These are phyloP conservation scores for Adansonia grandidieri DNA, from an alignment of 441 rosid species.

Conservation along the genomic window DNA sequence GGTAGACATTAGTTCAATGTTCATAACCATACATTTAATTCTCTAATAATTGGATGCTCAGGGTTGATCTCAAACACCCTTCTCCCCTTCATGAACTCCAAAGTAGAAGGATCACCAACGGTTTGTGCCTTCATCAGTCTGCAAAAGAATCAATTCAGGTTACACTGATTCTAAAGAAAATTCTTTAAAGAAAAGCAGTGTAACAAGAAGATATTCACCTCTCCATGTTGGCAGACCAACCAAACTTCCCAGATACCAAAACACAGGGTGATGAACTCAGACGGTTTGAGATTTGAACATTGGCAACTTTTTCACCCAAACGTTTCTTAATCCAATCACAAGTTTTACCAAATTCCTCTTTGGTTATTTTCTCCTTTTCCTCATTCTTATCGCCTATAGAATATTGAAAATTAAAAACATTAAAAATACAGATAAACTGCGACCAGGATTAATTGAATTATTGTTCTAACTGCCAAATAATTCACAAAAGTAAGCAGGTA, in stretches of 20 bases:
- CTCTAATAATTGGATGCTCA: slow-evolving; percentile 74
- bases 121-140: slow-evolving; percentile 95
- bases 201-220: slow-evolving; percentile 47
- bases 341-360: slow-evolving; percentile 85
- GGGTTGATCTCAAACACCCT: slow-evolving; percentile 95
- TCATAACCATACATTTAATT: slow-evolving; percentile 52
- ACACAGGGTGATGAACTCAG: slow-evolving; percentile 96
- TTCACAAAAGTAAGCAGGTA: background rate
- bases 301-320: slow-evolving; percentile 86
- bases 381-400: slow-evolving; percentile 83
- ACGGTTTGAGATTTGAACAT: slow-evolving; percentile 84
- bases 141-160: slow-evolving; percentile 26
- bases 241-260: slow-evolving; percentile 89
- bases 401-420: background rate
- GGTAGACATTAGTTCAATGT: background rate
- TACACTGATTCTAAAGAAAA: background rate
- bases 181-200: background rate
- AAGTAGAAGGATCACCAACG: slow-evolving; percentile 70
- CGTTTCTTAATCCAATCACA: slow-evolving; percentile 95
- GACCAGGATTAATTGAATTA: background rate
- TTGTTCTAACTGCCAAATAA: background rate
- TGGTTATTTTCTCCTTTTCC: slow-evolving; percentile 75
- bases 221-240: slow-evolving; percentile 99
- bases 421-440: background rate
- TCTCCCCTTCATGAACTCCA: slow-evolving; percentile 93